These are phyloP conservation scores for Talaromyces sp. DNA, from an alignment of 2,329 filamentous ascomycete species.

Conservation along the genomic window DNA sequence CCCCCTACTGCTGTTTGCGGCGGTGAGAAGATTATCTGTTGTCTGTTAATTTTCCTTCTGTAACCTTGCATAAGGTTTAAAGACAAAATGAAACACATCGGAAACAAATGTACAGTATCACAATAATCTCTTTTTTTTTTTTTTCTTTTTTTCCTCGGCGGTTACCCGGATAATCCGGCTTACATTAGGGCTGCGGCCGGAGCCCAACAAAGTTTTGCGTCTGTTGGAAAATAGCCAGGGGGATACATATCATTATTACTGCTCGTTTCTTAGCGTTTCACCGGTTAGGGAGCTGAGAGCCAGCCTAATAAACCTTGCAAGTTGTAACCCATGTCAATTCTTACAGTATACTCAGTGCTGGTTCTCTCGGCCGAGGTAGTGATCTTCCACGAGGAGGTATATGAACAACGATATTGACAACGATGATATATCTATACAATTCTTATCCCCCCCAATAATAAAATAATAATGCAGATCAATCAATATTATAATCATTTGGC, in stretches of 20 bases:
- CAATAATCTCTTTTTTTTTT: not conserved
- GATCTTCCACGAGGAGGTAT: no score
- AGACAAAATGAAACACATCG: not conserved
- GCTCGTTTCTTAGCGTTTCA: not conserved
- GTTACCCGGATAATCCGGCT: not conserved
- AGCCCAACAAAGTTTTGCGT: not conserved
- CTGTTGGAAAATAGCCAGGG: not conserved
- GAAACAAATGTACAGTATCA: not conserved
- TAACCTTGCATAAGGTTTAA: no score
- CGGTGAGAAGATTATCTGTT: not conserved
- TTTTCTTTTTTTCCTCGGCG: not conserved
- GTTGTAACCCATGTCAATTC: no score
- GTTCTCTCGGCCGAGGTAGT: no score
- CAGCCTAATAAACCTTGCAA: no score
- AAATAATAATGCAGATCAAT: no score
- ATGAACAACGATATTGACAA: no score
- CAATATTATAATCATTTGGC: not conserved
- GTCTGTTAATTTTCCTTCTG: not conserved
- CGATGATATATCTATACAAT: no score
- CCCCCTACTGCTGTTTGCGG: not conserved
- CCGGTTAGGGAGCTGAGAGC: not conserved
- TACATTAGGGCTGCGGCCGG: not conserved
- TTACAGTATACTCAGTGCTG: no score
- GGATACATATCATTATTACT: no score
- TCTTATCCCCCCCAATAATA: no score